Base-by-base conservation (phyloP, 495 filamentous ascomycete species). In the Penicillium cataractarum region DNA sequence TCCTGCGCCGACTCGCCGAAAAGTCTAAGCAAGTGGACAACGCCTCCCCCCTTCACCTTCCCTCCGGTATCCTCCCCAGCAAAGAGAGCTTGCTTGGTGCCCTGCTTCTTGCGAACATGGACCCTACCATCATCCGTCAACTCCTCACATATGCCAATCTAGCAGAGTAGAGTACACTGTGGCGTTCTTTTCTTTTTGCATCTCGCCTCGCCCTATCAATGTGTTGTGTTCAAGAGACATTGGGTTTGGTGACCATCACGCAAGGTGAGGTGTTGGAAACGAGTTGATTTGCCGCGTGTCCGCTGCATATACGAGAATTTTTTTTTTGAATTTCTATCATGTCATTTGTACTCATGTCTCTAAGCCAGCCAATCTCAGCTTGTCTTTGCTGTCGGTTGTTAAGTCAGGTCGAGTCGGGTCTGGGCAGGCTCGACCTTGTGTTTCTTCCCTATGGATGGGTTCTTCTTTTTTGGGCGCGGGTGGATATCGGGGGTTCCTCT, bases 81-180 rank as follows among this genome's bases (percentile, higher is more conserved):
- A 88, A 85, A 65, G 89, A 93, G 58, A 89, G 79, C 69, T 77
- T 96, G 55, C 82, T 93, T 19, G 84, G 81, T 4, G 89, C 89
- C 31, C 71, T 93, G 52, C 78, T 87, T 65, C 88, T 89, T 70
- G 78, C 81, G 63, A 82, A 84, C 75, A 82, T 80, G 74, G 83
- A 83, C 71, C 79, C 72, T 58, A 82, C 71, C 29, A 83, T 93
- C 66, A 78, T 94, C 65, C 87, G 87, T 59, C 87, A 94, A 64
- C 75, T 95, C 62, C 86, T 90, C 69, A 83, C 84, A 46, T 93
- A 91, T 75, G 87, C 88, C 29, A 83, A 81, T 53, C 78, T 92
- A 61, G 87, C 85, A 58, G 80, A 76, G 58, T 82, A 61, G 71
- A 52, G n/a, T 52, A 42, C 13, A 40, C 29, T n/a, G 21, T n/a